Evolutionary conservation across 352 stramenopile genomes (phyloP).

Genomic region (Pythium vanterpoolii): DNA sequence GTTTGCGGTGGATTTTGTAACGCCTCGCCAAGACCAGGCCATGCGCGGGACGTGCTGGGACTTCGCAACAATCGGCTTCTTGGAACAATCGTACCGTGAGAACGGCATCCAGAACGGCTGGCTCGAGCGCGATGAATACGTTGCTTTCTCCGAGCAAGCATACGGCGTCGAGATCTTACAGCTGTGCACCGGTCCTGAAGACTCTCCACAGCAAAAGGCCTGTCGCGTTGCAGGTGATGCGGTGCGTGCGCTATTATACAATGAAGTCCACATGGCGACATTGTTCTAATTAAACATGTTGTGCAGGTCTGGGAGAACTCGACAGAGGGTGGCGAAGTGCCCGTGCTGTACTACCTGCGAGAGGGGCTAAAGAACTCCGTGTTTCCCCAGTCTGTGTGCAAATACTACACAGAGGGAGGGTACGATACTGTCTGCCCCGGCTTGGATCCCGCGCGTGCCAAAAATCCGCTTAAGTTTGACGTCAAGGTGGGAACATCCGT

Average conservation of each 20-base stretch:
- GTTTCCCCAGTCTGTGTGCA: constrained; percentile 65
- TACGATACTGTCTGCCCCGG: constrained; percentile 70
- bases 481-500: constrained; percentile 33
- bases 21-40: constrained; percentile 67
- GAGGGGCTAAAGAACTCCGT: constrained; percentile 70
- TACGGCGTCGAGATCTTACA: constrained; percentile 72
- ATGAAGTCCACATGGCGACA: neutral
- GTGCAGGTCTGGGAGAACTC: constrained; percentile 72
- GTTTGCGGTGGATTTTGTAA: constrained; percentile 78
- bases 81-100: constrained; percentile 77
- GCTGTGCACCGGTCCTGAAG: constrained; percentile 55
- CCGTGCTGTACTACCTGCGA: constrained; percentile 74
- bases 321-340: constrained; percentile 71
- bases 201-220: constrained; percentile 65
- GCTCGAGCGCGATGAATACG: constrained; percentile 68
- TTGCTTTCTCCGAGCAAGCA: constrained; percentile 77
- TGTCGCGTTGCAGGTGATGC: constrained; percentile 66
- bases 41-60: constrained; percentile 81
- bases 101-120: constrained; percentile 62
- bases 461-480: constrained; percentile 68
- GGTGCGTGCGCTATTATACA: constrained; percentile 17
- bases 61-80: constrained; percentile 73
- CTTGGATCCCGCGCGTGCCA: constrained; percentile 43
- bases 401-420: constrained; percentile 57
- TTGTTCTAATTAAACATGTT: neutral